These are phyloP conservation scores for Rubroshorea leprosula DNA, from an alignment of 345 rosid genomes.

Conservation along the genomic window DNA sequence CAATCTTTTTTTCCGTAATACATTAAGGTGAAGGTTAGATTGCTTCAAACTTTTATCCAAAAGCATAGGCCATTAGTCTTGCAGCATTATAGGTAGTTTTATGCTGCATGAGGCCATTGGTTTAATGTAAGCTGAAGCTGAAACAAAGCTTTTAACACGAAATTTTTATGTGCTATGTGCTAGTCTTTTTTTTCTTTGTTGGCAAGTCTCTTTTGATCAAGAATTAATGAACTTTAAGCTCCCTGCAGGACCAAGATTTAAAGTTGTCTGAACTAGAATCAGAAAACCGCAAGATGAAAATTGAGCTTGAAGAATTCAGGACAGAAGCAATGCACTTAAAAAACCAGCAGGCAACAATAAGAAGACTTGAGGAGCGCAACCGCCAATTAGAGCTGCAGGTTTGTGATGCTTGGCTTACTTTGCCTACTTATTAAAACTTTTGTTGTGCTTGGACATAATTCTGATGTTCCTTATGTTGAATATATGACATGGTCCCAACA, in stretches of 20 bases:
- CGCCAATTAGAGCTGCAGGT: conserved; percentile 99
- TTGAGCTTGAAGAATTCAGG: conserved; percentile 93
- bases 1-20: no score
- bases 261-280: conserved; percentile 82
- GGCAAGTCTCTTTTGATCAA: neutral
- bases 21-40: no score
- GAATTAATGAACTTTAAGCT: neutral
- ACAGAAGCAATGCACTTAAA: conserved; percentile 92
- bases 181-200: neutral
- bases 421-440: neutral
- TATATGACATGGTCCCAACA: neutral
- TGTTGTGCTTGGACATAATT: neutral
- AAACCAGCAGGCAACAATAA: conserved; percentile 98
- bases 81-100: no score
- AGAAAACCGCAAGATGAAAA: conserved; percentile 93
- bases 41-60: no score
- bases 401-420: conserved; percentile 19
- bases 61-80: no score
- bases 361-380: conserved; percentile 96
- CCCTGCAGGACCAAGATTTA: conserved; percentile 84
- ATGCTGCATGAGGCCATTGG: no score
- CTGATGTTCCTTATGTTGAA: neutral
- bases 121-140: no score
- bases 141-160: no score
- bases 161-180: neutral